Evolutionary conservation across 495 filamentous ascomycete species (phyloP), one percentile per base, ranked within the genome.

Genomic region (Barbatosphaeria neglecta): DNA sequence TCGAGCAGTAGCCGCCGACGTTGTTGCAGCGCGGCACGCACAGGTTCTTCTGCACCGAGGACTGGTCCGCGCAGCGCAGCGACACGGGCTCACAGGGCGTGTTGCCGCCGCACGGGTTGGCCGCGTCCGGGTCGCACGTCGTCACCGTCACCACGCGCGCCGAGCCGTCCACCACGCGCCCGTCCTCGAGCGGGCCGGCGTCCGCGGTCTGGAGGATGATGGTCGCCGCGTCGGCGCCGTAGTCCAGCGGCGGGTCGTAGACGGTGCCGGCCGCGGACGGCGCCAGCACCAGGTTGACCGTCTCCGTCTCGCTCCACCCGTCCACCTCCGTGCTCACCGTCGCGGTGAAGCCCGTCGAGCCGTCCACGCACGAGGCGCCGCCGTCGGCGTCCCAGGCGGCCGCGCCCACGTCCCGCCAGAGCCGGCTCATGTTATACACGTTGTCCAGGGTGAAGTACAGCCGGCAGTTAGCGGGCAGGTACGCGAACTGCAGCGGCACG

Each of bases 381-480:
- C 31, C 31, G 13, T 50, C 39, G 22, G 57, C 48, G 4, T 25
- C 50, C 51, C 53, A 62, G 16, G 54, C 57, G 1, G 57, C 59
- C 38, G 56, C 44, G 6, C 53, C 50, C 16, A 64, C 66, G 44
- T 65, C 57, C 22, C 60, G 55, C 70, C 69, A 75, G 5, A 73
- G 63, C 10, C 50, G 55, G 11, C 58, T 59, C 39, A 60, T 57
- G 48, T 72, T 71, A 50, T 60, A 66, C 13, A 68, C 45, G 18
- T 67, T 74, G 18, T 48, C 44, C 7, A 59, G 54, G 0, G 72
- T 74, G 49, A 64, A 74, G 51, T 62, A 74, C 40, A 75, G 60
- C 11, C 70, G 59, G 61, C 72, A 74, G 48, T 69, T 57, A 19
- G 72, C 72, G 16, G 70, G 59, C 22, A 69, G 58, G 54, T 73